Evolutionary conservation across 768 basidiomycete species (phyloP), one percentile per base, ranked within the genome.

Genomic region (Termitomyces sp.): DNA sequence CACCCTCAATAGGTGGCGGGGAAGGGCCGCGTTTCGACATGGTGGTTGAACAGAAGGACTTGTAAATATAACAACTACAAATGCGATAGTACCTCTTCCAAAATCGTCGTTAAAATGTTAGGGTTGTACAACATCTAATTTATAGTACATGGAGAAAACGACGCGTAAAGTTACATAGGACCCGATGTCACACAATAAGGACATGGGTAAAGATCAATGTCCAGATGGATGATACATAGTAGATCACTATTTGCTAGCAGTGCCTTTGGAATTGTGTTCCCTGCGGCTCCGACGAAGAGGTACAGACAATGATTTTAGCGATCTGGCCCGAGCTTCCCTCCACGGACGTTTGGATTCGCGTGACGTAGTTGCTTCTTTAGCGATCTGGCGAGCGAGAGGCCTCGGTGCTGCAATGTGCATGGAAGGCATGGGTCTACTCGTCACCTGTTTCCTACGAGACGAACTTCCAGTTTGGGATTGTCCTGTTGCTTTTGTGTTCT

Each of bases 21-120:
- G 87, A 86, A 43, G 75, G 75, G 48, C 77, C 73, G 66, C 88
- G 79, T 79, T 91, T 91, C 37, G 88, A 88, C 89, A 91, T 89
- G 72, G 50, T 60, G 54, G 48, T 58, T 45, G 48, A 45, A 48
- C 3, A 19, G 30, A 50, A n/a, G 14, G 35, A 23, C 35, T 43
- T 53, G 54, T 28, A 48, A 47, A 58, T 59, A 54, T 54, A 64
- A 54, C 43, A 56, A 55, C 54, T 23, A 32, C 57, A 54, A 61
- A 58, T 42, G 49, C 14, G 27, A 25, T 49, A 43, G 2, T 41
- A 4, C n/a, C n/a, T n/a, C n/a, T n/a, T n/a, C n/a, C n/a, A n/a
- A n/a, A n/a, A n/a, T n/a, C n/a, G n/a, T n/a, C n/a, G n/a, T n/a
- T n/a, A n/a, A n/a, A n/a, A n/a, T n/a, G n/a, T n/a, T n/a, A n/a